A percentile compares a stretch with the other conserved stretches of the same genome.
Evolutionary conservation across 163 green algal genomes (phyloP).

Genomic region (Chloroidium sp.): DNA sequence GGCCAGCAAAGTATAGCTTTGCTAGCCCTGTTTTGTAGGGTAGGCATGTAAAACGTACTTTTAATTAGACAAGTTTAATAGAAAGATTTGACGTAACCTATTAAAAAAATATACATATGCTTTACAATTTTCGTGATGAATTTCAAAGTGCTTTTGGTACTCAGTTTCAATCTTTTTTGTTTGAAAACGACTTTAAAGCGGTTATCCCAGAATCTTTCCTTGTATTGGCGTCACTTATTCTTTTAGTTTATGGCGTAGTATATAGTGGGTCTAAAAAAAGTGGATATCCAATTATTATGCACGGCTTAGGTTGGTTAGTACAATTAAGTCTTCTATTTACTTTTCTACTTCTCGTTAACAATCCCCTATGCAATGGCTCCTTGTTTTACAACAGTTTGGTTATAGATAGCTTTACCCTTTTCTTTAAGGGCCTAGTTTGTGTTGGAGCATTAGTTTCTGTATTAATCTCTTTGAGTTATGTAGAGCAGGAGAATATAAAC

Average conservation of each 20-base stretch:
- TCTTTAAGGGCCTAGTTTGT: conserved; percentile 32
- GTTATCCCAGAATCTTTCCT: conserved; percentile 37
- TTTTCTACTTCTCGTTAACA: conserved; percentile 34
- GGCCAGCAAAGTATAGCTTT: no score
- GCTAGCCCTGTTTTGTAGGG: no score
- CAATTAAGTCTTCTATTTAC: conserved; percentile 21
- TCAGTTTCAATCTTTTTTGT: conserved; percentile 37
- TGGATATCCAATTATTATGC: conserved; percentile 25
- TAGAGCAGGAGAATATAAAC: conserved; percentile 32
- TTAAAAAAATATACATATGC: conserved; percentile 22
- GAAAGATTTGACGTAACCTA: not conserved
- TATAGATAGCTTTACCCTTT: conserved; percentile 30
- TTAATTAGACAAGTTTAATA: no score
- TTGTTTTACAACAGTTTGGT: conserved; percentile 45
- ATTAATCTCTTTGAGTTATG: conserved; percentile 33
- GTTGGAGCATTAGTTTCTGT: conserved; percentile 32
- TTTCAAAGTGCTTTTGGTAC: not conserved
- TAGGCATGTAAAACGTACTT: no score
- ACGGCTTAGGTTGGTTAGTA: conserved; percentile 23
- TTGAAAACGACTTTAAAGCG: conserved; percentile 45
- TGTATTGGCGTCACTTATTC: conserved; percentile 20
- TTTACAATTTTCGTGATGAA: not conserved
- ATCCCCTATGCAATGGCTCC: conserved; percentile 26
- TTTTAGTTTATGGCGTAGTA: conserved; percentile 37
- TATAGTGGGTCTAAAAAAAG: conserved; percentile 27